These are phyloP conservation scores for Agapanthus africanus DNA, from an alignment of 106 monocot species.

Conservation along the genomic window DNA sequence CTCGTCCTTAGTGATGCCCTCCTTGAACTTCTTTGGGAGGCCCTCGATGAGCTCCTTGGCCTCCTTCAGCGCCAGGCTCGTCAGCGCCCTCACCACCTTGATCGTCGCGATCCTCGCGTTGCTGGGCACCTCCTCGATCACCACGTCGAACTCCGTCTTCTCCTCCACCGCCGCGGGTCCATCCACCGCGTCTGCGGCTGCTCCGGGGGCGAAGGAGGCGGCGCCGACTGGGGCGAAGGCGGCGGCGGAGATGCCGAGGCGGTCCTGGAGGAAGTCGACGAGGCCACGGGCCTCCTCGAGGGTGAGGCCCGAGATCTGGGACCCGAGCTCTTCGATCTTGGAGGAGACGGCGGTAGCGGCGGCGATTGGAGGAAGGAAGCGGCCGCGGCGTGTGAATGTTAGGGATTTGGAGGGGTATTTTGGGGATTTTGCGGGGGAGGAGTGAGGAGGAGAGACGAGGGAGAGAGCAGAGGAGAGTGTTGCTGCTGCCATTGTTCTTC, in stretches of 20 bases:
- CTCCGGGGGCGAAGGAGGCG: too few species aligned
- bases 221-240: constrained; percentile 36
- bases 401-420: constrained; percentile 10
- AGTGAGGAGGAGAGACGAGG: constrained; percentile 9
- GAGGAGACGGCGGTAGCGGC: constrained; percentile 29
- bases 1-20: constrained; percentile 74
- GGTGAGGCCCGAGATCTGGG: constrained; percentile 34
- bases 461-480: constrained; percentile 18
- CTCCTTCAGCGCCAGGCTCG: constrained; percentile 80
- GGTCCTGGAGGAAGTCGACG: constrained; percentile 53
- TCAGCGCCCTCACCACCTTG: constrained; percentile 82
- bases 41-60: constrained; percentile 97
- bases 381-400: too few species aligned
- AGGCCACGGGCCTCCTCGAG: constrained; percentile 53
- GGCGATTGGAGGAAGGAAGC: not conserved
- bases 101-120: constrained; percentile 76
- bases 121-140: constrained; percentile 88
- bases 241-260: constrained; percentile 53
- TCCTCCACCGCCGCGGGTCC: constrained; percentile 52
- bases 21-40: constrained; percentile 96
- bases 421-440: constrained; percentile 8
- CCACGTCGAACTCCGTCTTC: constrained; percentile 94
- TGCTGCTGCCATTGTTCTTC: constrained; percentile 15
- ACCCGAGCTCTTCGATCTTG: constrained; percentile 44
- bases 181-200: constrained; percentile 30